phyloP scores from a whole-genome alignment of 2,329 filamentous ascomycete genomes.

The Penicillium thymicola region DNA sequence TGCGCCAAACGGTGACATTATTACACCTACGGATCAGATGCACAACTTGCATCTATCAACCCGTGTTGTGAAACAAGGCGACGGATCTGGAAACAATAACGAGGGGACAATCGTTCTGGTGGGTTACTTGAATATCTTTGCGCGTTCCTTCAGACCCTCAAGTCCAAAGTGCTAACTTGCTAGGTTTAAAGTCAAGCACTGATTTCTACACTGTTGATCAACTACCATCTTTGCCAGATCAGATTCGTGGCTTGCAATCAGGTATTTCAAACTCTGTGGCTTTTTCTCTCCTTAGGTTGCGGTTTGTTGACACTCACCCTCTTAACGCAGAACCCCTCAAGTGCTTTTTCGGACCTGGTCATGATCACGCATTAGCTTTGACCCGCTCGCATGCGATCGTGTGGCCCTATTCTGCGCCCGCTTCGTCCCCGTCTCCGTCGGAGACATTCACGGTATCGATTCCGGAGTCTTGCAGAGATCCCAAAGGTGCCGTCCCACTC shows the following conservation, averaged over 20 bases:
- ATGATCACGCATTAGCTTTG: slow-evolving; percentile 73
- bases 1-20: slow-evolving; percentile 11
- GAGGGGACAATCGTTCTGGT: slow-evolving; percentile 40
- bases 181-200: slow-evolving; percentile 65
- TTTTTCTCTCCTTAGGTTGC: slow-evolving; percentile 5
- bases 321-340: slow-evolving; percentile 56
- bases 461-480: slow-evolving; percentile 65
- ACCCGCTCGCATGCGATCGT: slow-evolving; percentile 79
- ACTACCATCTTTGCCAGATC: slow-evolving; percentile 75
- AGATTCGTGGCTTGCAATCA: slow-evolving; percentile 63
- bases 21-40: slow-evolving; percentile 17
- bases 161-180: slow-evolving; percentile 9
- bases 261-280: slow-evolving; percentile 51
- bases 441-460: slow-evolving; percentile 79
- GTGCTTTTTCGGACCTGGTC: slow-evolving; percentile 62
- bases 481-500: slow-evolving; percentile 71
- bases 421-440: slow-evolving; percentile 29
- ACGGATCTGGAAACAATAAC: slow-evolving; percentile 29
- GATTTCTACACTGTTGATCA: slow-evolving; percentile 82
- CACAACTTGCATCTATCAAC: slow-evolving; percentile 35
- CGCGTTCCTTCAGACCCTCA: slow-evolving; percentile 3
- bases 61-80: slow-evolving; percentile 37
- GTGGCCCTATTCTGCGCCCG: slow-evolving; percentile 71
- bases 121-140: slow-evolving; percentile 9
- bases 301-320: slow-evolving; percentile 12